Evolutionary conservation across 2,329 filamentous ascomycete genomes (phyloP).

Genomic region (Hymenoscyphus linearis): DNA sequence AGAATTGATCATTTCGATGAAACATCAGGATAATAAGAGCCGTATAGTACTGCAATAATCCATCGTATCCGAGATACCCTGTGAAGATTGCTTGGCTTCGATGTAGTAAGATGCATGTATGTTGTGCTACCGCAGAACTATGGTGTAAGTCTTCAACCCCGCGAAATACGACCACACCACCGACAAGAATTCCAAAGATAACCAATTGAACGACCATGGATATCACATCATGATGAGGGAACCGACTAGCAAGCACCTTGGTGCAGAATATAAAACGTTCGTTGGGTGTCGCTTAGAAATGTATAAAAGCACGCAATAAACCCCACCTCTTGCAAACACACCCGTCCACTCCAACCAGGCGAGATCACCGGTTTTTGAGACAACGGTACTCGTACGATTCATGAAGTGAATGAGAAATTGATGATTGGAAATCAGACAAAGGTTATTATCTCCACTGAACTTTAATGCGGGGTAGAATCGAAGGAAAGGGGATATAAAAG

Average conservation of each 20-base stretch:
- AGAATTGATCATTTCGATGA: neutral
- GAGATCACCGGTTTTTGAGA: conserved; percentile 2
- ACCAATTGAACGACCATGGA: neutral
- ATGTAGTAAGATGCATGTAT: conserved; percentile 4
- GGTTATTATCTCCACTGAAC: neutral
- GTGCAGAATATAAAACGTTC: neutral
- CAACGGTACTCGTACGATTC: neutral
- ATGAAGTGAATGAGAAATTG: neutral
- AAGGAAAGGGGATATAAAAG: conserved; percentile 1
- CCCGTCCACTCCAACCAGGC: neutral
- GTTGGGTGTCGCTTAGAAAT: conserved; percentile 6
- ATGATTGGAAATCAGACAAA: conserved; percentile 18
- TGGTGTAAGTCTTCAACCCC: conserved; percentile 3
- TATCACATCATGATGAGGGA: neutral
- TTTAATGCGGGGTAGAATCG: neutral
- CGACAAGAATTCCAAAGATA: conserved; percentile 1
- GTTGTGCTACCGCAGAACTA: conserved; percentile 8
- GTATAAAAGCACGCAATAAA: conserved; percentile 13
- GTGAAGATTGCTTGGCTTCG: neutral
- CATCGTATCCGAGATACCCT: neutral
- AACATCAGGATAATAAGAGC: neutral
- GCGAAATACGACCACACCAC: neutral
- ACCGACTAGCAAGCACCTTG: neutral
- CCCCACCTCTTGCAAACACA: conserved; percentile 19
- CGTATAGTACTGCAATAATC: neutral